Evolutionary conservation across 202 grass and related monocot species (phyloP).

Genomic region (Tripidium arundinaceum): DNA sequence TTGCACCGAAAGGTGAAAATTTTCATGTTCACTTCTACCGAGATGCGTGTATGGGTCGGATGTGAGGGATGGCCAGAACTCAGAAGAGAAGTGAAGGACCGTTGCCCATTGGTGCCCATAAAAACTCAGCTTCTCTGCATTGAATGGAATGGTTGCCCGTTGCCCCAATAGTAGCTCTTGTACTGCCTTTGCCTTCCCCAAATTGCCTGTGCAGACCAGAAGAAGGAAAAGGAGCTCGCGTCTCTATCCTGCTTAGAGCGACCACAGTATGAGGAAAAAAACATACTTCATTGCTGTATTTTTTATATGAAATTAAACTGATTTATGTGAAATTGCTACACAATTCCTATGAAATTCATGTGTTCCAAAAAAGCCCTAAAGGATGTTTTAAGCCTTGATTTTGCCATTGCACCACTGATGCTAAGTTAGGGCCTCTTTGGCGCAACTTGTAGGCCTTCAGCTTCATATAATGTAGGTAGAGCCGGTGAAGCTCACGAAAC

Average conservation of each 20-base stretch:
- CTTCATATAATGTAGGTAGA: no score
- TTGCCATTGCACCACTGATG: no score
- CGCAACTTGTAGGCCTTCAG: no score
- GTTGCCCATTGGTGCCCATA: neutral
- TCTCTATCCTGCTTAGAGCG: neutral
- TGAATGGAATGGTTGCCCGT: constrained; percentile 13
- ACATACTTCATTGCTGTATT: no score
- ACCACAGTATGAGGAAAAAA: no score
- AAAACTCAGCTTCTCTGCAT: constrained; percentile 17
- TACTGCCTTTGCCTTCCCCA: constrained; percentile 9
- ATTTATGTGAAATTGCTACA: no score
- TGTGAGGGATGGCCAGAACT: neutral
- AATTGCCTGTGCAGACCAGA: neutral
- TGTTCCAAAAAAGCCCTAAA: no score
- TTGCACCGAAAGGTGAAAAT: neutral
- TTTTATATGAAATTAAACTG: no score
- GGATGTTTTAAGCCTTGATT: no score
- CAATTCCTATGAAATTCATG: no score
- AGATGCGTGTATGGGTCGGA: neutral
- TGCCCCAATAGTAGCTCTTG: constrained; percentile 6
- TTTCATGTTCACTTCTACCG: neutral
- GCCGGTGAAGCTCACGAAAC: no score
- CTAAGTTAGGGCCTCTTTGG: no score
- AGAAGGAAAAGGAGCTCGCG: neutral
- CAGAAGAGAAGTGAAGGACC: neutral